These are phyloP conservation scores for Plasmodium knowlesi DNA, from an alignment of 169 alveolate species.

Conservation along the genomic window DNA sequence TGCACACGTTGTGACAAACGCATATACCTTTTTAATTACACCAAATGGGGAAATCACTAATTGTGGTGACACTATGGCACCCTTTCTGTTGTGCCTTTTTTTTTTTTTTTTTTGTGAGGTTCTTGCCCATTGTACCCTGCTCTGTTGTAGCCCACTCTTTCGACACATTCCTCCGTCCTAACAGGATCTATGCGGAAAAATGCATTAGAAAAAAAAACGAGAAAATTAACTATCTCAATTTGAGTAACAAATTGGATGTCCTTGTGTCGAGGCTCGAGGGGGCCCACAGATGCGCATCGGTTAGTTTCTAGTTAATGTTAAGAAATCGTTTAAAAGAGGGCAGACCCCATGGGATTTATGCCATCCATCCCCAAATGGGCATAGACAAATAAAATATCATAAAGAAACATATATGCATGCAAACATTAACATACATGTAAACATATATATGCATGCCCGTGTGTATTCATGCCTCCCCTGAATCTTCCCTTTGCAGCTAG, in stretches of 20 bases:
- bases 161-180: neutral
- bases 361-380: neutral
- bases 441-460: neutral
- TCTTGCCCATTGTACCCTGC: neutral
- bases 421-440: neutral
- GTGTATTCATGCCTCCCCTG: neutral
- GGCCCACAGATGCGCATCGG: conserved; percentile 62
- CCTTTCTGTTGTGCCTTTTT: neutral
- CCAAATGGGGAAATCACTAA: neutral
- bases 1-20: neutral
- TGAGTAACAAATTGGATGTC: conserved; percentile 56
- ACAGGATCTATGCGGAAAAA: conserved; percentile 63
- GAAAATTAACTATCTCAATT: conserved; percentile 51
- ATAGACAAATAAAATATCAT: neutral
- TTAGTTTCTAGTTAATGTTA: conserved; percentile 10
- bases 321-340: neutral
- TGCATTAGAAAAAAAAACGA: conserved; percentile 70
- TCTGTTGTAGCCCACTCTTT: neutral
- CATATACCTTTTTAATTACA: neutral
- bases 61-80: neutral
- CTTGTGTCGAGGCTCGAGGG: conserved; percentile 66
- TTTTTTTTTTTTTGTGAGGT: neutral
- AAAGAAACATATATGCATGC: neutral
- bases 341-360: neutral
- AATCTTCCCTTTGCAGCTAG: conserved; percentile 30